These are phyloP conservation scores for Chytriomyces confervae DNA, from an alignment of 192 early-diverging fungal species.

Conservation along the genomic window DNA sequence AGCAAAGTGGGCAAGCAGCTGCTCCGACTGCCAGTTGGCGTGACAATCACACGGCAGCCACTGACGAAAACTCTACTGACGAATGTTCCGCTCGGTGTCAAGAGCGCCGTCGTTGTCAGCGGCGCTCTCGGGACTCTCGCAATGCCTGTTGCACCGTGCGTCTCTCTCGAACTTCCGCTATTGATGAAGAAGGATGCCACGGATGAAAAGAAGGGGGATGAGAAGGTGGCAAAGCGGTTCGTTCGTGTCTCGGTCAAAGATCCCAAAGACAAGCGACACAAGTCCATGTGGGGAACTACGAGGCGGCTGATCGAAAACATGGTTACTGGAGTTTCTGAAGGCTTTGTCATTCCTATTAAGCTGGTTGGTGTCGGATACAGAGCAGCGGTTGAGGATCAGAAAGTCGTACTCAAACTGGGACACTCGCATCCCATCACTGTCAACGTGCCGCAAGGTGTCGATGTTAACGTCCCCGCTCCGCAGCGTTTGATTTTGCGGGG, in stretches of 20 bases:
- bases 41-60: constrained; percentile 71
- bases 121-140: constrained; percentile 82
- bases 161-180: constrained; percentile 55
- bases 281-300: constrained; percentile 97
- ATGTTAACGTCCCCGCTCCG: constrained; percentile 75
- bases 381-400: constrained; percentile 72
- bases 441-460: constrained; percentile 80
- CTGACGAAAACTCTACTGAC: constrained; percentile 28
- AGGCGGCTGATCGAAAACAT: constrained; percentile 85
- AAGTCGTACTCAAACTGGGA: constrained; percentile 76
- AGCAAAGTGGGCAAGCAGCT: constrained; percentile 79
- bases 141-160: constrained; percentile 85
- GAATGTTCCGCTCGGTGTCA: constrained; percentile 53
- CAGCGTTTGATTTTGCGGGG: constrained; percentile 85
- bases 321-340: constrained; percentile 89
- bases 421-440: constrained; percentile 83
- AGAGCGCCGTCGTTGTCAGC: constrained; percentile 65
- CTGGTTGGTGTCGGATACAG: constrained; percentile 95
- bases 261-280: constrained; percentile 72
- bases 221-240: constrained; percentile 34
- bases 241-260: constrained; percentile 59
- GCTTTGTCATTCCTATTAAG: constrained; percentile 79
- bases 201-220: constrained; percentile 19
- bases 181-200: constrained; percentile 23
- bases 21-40: constrained; percentile 76